Percentiles rank a stretch among this genome's conserved stretches.
phyloP scores from a whole-genome alignment of 768 basidiomycete species.

The Russula abietina region DNA sequence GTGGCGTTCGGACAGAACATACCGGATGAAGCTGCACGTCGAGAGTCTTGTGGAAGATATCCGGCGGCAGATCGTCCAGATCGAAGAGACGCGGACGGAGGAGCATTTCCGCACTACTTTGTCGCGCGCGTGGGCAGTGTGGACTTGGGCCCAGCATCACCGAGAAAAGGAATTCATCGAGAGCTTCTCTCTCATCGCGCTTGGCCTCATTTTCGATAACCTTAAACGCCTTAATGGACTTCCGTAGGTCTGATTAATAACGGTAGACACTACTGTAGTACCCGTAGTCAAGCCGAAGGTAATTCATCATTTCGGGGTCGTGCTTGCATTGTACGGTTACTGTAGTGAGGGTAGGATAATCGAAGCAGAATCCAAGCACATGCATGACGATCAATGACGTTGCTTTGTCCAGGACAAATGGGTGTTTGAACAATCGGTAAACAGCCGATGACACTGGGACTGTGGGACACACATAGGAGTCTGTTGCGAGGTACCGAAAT shows the following conservation, averaged over 20 bases:
- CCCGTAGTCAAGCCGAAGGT: background rate
- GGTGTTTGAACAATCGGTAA: background rate
- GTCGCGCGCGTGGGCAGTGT: constrained; percentile 56
- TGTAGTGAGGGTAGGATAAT: too few species aligned
- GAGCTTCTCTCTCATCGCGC: constrained; percentile 64
- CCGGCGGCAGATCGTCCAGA: constrained; percentile 33
- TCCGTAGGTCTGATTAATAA: background rate
- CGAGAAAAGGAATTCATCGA: constrained; percentile 32
- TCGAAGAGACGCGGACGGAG: background rate
- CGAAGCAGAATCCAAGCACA: background rate
- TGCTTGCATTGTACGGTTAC: background rate
- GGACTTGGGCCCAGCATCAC: constrained; percentile 48
- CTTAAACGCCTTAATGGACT: background rate
- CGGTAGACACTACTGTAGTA: background rate
- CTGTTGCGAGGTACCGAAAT: background rate
- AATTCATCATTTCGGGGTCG: background rate
- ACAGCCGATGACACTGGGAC: background rate
- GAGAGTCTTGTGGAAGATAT: constrained; percentile 47
- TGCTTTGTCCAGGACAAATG: background rate
- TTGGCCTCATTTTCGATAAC: constrained; percentile 31
- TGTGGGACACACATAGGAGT: background rate
- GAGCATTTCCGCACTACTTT: constrained; percentile 37
- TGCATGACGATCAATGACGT: background rate
- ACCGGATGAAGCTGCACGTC: constrained; percentile 58
- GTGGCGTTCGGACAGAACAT: constrained; percentile 52